These are phyloP conservation scores for Pneumocystis carinii DNA, from an alignment of 1,139 yeast genomes.

Conservation along the genomic window DNA sequence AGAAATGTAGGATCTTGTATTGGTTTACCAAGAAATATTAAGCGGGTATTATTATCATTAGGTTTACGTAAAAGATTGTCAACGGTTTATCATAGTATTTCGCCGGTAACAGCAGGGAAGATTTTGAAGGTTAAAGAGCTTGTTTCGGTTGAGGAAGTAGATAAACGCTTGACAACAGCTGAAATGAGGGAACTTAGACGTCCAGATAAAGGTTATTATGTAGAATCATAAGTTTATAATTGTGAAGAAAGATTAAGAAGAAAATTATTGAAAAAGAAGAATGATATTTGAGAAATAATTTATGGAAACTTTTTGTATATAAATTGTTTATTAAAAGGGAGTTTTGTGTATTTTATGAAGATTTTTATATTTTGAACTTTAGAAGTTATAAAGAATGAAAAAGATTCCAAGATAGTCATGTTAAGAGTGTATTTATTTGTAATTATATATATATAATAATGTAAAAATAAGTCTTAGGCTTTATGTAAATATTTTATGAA, in stretches of 20 bases:
- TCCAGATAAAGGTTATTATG: conserved; percentile 46
- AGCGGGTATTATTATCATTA: conserved; percentile 47
- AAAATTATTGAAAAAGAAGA: too few relatives aligned
- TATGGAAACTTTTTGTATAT: not conserved
- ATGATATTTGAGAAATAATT: not conserved
- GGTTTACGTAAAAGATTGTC: conserved; percentile 68
- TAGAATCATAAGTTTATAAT: conserved; percentile 18
- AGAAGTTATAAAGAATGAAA: not conserved
- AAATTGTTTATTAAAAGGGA: too few relatives aligned
- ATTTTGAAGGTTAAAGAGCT: conserved; percentile 73
- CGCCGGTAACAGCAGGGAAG: conserved; percentile 74
- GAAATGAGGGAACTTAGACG: conserved; percentile 45
- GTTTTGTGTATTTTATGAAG: too few relatives aligned
- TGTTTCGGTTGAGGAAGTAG: conserved; percentile 68
- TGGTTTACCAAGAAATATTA: conserved; percentile 57
- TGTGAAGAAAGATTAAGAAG: not conserved
- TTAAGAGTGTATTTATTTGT: not conserved
- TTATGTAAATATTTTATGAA: not conserved
- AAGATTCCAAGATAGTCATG: not conserved
- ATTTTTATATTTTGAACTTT: too few relatives aligned
- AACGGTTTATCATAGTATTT: conserved; percentile 55
- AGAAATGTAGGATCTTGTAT: conserved; percentile 61
- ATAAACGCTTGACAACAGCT: conserved; percentile 33
- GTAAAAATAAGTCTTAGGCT: not conserved
- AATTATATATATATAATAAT: not conserved